These are phyloP conservation scores for Adansonia gregorii DNA, from an alignment of 441 rosid species.

Conservation along the genomic window DNA sequence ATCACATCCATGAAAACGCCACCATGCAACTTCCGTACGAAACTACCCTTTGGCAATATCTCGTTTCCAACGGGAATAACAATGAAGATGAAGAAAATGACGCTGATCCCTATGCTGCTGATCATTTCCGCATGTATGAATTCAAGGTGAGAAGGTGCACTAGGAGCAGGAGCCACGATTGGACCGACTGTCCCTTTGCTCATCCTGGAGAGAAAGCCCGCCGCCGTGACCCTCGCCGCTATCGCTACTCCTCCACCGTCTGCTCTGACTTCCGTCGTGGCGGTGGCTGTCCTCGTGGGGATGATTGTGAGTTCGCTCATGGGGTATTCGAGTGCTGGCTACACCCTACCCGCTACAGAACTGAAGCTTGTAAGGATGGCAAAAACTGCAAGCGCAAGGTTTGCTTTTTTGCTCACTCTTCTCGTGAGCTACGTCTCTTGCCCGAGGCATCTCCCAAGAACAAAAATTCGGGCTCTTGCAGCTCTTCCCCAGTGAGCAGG, in stretches of 20 bases:
- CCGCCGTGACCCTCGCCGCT: conserved; percentile 75
- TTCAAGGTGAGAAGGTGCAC: conserved; percentile 87
- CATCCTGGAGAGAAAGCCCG: conserved; percentile 89
- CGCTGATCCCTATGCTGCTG: conserved; percentile 66
- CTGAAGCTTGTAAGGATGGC: conserved; percentile 90
- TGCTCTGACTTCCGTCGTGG: conserved; percentile 74
- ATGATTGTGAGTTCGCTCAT: conserved; percentile 81
- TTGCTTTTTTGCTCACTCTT: conserved; percentile 85
- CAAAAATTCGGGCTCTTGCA: neutral
- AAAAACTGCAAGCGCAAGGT: conserved; percentile 75
- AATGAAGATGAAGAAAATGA: conserved; percentile 40
- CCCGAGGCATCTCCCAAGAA: conserved; percentile 44
- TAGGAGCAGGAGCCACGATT: conserved; percentile 86
- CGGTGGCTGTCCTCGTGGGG: conserved; percentile 74
- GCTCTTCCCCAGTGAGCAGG: conserved; percentile 22
- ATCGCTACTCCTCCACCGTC: conserved; percentile 58
- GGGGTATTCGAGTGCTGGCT: conserved; percentile 96
- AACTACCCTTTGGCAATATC: conserved; percentile 37
- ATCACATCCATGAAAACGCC: conserved; percentile 9
- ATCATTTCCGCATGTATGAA: conserved; percentile 82
- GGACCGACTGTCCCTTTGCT: conserved; percentile 93
- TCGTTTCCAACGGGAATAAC: conserved; percentile 38
- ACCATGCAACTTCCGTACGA: conserved; percentile 5
- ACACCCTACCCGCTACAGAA: conserved; percentile 82
- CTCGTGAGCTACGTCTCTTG: conserved; percentile 70